A percentile compares a stretch with the other conserved stretches of the same genome.
Evolutionary conservation across 805 yeast genomes (phyloP).

Genomic region (Cyberlindnera amylophila): DNA sequence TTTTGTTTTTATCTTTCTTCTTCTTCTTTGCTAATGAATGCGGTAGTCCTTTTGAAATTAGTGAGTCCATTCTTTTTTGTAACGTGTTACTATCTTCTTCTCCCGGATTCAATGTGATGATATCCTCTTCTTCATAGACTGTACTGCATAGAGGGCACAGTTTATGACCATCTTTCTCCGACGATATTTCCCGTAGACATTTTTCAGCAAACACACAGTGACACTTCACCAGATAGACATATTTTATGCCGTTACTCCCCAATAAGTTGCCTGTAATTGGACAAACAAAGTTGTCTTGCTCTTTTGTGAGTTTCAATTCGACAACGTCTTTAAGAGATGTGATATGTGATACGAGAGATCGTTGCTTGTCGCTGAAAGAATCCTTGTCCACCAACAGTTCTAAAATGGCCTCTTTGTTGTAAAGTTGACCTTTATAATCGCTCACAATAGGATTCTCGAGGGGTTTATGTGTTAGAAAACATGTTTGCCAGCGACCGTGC

Average conservation of each 20-base stretch:
- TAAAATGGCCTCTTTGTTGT: conserved; percentile 58
- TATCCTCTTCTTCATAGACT: conserved; percentile 24
- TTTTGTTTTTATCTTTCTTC: conserved; percentile 22
- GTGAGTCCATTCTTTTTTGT: conserved; percentile 22
- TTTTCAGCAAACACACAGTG: conserved; percentile 39
- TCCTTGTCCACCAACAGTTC: conserved; percentile 47
- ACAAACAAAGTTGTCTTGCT: conserved; percentile 31
- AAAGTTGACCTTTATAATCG: conserved; percentile 64
- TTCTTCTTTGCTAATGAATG: conserved; percentile 33
- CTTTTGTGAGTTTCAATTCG: conserved; percentile 32
- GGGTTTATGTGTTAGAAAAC: conserved; percentile 41
- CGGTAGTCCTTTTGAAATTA: conserved; percentile 29
- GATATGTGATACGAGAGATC: conserved; percentile 32
- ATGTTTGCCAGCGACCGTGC: conserved; percentile 40
- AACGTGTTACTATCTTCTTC: conserved; percentile 21
- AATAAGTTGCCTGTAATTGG: conserved; percentile 35
- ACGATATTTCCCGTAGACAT: conserved; percentile 26
- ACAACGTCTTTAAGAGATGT: conserved; percentile 41
- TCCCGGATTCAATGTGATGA: conserved; percentile 37
- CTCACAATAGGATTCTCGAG: conserved; percentile 56
- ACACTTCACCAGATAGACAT: conserved; percentile 45
- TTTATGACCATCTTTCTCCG: conserved; percentile 3
- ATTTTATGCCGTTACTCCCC: conserved; percentile 33
- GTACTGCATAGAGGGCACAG: conserved; percentile 42
- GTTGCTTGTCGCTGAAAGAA: conserved; percentile 26